A percentile compares a stretch with the other conserved stretches of the same genome.
These are phyloP conservation scores for Epichloe sibirici DNA, from an alignment of 2,329 filamentous ascomycete species.

Conservation along the genomic window DNA sequence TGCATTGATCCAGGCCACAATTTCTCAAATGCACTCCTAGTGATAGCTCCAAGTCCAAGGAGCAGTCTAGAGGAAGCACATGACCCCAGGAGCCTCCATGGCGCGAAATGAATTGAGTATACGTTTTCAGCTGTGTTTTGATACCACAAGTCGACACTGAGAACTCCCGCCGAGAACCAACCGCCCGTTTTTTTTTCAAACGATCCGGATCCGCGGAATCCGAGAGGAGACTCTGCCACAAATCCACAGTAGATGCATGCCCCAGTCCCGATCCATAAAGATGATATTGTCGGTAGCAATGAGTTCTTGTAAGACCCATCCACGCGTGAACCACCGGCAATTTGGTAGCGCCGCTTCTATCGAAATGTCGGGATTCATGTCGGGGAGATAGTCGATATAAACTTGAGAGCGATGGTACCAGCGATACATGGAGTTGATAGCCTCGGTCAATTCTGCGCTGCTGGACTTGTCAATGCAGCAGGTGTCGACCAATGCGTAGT, in stretches of 20 bases:
- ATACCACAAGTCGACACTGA: background rate
- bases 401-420: background rate
- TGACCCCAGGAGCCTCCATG: background rate
- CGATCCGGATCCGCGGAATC: background rate
- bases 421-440: background rate
- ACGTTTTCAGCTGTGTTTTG: background rate
- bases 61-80: constrained; percentile 1
- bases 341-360: background rate
- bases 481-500: background rate
- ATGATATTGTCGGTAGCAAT: constrained; percentile 3
- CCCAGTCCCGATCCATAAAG: constrained; percentile 5
- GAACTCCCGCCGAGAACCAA: background rate
- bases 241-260: background rate
- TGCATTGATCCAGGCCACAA: background rate
- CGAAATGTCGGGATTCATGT: background rate
- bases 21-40: background rate
- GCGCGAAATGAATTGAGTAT: background rate
- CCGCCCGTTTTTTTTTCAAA: background rate
- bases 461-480: too few species aligned
- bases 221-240: background rate
- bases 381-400: background rate
- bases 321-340: too few species aligned
- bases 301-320: background rate
- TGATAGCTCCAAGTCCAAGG: background rate
- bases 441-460: too few species aligned